Evolutionary conservation across 192 early-diverging fungal genomes (phyloP).

Genomic region (Coemansia sp.): DNA sequence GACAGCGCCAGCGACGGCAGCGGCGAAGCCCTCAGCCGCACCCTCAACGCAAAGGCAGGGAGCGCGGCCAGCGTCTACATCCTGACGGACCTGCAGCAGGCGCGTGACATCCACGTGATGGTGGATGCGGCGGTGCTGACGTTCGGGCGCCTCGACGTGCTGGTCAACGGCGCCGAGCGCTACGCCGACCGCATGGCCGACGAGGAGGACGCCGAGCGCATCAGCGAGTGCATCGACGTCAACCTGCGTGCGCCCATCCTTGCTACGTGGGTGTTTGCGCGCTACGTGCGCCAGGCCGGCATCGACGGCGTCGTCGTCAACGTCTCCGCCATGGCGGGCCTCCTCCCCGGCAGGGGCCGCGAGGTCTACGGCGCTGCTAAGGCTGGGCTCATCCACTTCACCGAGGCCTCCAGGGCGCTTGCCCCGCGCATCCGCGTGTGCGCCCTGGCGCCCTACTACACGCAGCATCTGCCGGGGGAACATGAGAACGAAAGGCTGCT

Average conservation of each 20-base stretch:
- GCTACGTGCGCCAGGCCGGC: slow-evolving; percentile 19
- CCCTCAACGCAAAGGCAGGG: slow-evolving; percentile 1
- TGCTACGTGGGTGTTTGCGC: slow-evolving; percentile 35
- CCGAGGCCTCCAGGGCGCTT: slow-evolving; percentile 19
- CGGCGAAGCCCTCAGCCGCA: slow-evolving; percentile 16
- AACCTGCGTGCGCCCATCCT: slow-evolving; percentile 29
- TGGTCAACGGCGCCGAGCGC: slow-evolving; percentile 33
- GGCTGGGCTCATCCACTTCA: slow-evolving; percentile 39
- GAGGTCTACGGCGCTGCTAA: slow-evolving; percentile 36
- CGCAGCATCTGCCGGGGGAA: background rate
- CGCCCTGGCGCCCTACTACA: slow-evolving; percentile 34
- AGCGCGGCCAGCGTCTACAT: slow-evolving; percentile 14
- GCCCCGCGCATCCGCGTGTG: slow-evolving; percentile 21
- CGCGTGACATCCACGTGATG: slow-evolving; percentile 28
- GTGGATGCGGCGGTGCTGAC: slow-evolving; percentile 34
- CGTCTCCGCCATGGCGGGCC: slow-evolving; percentile 31
- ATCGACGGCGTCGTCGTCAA: slow-evolving; percentile 27
- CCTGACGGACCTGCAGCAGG: slow-evolving; percentile 14
- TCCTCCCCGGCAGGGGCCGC: slow-evolving; percentile 18
- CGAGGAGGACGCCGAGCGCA: slow-evolving; percentile 16
- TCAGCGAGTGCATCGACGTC: slow-evolving; percentile 25
- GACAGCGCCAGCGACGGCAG: slow-evolving; percentile 23
- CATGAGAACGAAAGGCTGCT: slow-evolving; percentile 19
- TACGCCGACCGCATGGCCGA: slow-evolving; percentile 14
- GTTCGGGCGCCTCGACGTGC: slow-evolving; percentile 31